A percentile compares a stretch with the other conserved stretches of the same genome.
These are phyloP conservation scores for Phytophthora boehmeriae DNA, from an alignment of 352 stramenopile species.

Conservation along the genomic window DNA sequence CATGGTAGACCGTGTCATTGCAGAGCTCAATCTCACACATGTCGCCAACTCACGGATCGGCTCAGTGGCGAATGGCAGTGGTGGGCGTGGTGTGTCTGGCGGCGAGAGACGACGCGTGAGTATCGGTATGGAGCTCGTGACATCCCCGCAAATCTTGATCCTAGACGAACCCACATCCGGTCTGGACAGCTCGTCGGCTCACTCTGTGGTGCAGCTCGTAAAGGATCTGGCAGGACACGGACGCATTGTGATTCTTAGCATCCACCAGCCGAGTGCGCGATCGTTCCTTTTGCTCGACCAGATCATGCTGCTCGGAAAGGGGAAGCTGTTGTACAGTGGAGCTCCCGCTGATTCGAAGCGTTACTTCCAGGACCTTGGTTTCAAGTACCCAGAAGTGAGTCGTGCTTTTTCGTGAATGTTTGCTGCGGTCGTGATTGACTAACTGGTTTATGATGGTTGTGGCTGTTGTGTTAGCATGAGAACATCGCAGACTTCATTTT, in stretches of 20 bases:
- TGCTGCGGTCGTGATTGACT: slow-evolving; percentile 1
- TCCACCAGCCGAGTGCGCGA: slow-evolving; percentile 91
- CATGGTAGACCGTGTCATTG: slow-evolving; percentile 74
- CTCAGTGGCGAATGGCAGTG: slow-evolving; percentile 29
- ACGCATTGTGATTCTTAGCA: slow-evolving; percentile 84
- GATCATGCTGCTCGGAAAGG: slow-evolving; percentile 90
- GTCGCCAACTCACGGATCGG: slow-evolving; percentile 68
- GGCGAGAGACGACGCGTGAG: slow-evolving; percentile 93
- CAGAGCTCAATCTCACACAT: slow-evolving; percentile 76
- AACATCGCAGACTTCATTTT: slow-evolving; percentile 87
- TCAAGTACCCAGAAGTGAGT: slow-evolving; percentile 64
- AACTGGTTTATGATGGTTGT: slow-evolving; percentile 10
- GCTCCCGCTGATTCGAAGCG: slow-evolving; percentile 48
- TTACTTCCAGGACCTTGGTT: slow-evolving; percentile 71
- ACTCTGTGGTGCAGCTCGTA: slow-evolving; percentile 91
- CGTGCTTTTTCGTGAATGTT: slow-evolving; percentile 1
- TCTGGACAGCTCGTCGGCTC: slow-evolving; percentile 90
- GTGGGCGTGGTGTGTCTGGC: slow-evolving; percentile 89
- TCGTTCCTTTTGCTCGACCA: slow-evolving; percentile 92
- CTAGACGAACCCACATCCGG: slow-evolving; percentile 93
- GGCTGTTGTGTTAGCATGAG: slow-evolving; percentile 47
- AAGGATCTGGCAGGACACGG: slow-evolving; percentile 82
- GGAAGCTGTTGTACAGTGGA: slow-evolving; percentile 70
- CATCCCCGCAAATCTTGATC: slow-evolving; percentile 85
- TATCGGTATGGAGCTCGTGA: slow-evolving; percentile 95